These are phyloP conservation scores for Botryococcus braunii DNA, from an alignment of 163 green algal species.

Conservation along the genomic window DNA sequence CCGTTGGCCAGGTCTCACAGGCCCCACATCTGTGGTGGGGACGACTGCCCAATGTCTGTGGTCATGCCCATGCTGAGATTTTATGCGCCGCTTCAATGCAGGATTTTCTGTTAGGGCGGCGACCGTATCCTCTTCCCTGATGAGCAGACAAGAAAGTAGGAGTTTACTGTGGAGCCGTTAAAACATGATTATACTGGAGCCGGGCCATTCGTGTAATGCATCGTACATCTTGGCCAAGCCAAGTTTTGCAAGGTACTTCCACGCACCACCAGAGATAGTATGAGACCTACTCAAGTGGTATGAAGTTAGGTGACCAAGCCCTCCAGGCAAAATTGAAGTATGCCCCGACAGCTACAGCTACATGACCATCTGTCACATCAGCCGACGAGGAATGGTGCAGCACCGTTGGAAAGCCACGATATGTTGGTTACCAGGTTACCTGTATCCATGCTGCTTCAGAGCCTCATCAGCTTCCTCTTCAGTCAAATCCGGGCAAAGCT, in stretches of 20 bases:
- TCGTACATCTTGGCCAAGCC: not conserved
- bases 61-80: not conserved
- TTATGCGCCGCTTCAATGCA: conserved; percentile 34
- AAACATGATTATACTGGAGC: not conserved
- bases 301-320: not conserved
- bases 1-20: not conserved
- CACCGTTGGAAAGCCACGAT: too few species aligned
- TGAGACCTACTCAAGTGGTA: not conserved
- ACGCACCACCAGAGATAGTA: not conserved
- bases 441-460: conserved; percentile 46
- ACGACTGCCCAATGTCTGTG: not conserved
- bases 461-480: conserved; percentile 46
- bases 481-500: conserved; percentile 51
- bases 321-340: not conserved
- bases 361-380: too few species aligned
- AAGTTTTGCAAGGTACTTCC: too few species aligned
- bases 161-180: conserved; percentile 24
- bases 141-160: not conserved
- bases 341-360: not conserved
- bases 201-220: not conserved
- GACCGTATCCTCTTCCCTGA: conserved; percentile 57
- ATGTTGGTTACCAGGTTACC: too few species aligned
- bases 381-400: too few species aligned
- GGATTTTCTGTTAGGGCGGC: conserved; percentile 39
- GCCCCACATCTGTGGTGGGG: not conserved